Percentiles rank a stretch among this genome's conserved stretches.
These are phyloP conservation scores for Phlebiopsis gigantea DNA, from an alignment of 768 basidiomycete genomes.

Conservation along the genomic window DNA sequence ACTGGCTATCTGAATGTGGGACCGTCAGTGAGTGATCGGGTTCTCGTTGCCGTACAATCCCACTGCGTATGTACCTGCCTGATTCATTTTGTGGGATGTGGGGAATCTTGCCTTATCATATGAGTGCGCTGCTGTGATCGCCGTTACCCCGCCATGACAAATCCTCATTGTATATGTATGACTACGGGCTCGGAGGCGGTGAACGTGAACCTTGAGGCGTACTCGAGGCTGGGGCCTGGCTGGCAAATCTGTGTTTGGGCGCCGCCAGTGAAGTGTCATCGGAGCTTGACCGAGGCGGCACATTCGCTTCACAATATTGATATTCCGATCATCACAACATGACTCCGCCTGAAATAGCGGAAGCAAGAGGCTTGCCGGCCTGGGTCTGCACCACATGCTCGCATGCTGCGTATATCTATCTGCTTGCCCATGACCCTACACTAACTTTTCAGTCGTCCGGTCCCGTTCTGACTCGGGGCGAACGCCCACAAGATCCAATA, in stretches of 20 bases:
- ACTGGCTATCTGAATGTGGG: background rate
- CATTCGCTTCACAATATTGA: too few species aligned
- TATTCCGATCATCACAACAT: background rate
- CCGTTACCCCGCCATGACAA: background rate
- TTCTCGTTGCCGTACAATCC: background rate
- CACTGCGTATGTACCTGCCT: background rate
- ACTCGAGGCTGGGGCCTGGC: background rate
- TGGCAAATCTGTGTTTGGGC: background rate
- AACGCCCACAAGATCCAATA: background rate
- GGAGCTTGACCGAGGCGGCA: too few species aligned
- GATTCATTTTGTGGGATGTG: background rate
- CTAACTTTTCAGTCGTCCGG: conserved; percentile 7
- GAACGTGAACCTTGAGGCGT: background rate
- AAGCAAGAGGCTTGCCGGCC: too few species aligned
- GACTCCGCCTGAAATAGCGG: background rate
- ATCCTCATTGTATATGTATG: background rate
- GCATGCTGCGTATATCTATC: conserved; percentile 5
- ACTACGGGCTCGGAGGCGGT: background rate
- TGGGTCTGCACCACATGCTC: conserved; percentile 3
- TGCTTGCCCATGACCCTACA: conserved; percentile 2
- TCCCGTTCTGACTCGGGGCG: conserved; percentile 12
- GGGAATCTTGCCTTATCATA: background rate
- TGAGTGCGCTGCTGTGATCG: background rate
- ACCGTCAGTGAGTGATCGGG: background rate
- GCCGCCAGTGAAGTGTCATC: background rate